Base-by-base conservation (phyloP, 345 rosid species). In the Bruguiera parviflora region DNA sequence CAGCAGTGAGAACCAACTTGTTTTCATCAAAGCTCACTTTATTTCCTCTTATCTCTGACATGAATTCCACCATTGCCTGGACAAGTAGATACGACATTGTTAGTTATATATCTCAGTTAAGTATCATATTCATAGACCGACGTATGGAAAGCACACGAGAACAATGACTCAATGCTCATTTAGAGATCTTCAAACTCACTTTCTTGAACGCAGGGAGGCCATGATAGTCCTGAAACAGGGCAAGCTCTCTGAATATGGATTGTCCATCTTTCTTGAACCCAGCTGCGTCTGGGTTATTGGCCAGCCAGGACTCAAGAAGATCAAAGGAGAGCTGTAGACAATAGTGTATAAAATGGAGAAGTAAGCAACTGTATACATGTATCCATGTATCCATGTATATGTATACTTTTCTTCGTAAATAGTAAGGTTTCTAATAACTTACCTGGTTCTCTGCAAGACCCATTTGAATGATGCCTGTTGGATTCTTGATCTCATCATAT, bases 381-480 rank as follows among this genome's bases (percentile, higher is more conserved):
- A 39, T 39, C 16, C 16, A 39, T 10, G 15, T 43, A 13, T 13
- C 16, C 16, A 39, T 10, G 15, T 43, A 13, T 13, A 13, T 13
- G 16, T 13, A 43, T 43, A 43, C 18, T 11, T 43, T 43, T 43
- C 18, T 11, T 13, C 18, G 5, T 15, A 43, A 27, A 65, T 7
- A 19, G 51, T 6, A 28, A 47, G 35, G 37, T 15, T 31, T 1
- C 29, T 53, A 32, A 10, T 39, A 47, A 46, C 75, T 49, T 46
- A 88, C 98, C 87, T 90, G 93, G 75, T 90, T 90, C 64, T 90
- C 96, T 32, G 96, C 96, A 60, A 90, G 88, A 63, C 96, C 93
- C 93, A 90, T 88, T 71, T 88, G 93, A 61, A 90, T 88, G 62
- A 90, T 88, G 15, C 96, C 96, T 28, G 64, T 55, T 8, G 96